Evolutionary conservation across 768 basidiomycete species (phyloP).

Genomic region (Krasilnikovozyma curviuscula): DNA sequence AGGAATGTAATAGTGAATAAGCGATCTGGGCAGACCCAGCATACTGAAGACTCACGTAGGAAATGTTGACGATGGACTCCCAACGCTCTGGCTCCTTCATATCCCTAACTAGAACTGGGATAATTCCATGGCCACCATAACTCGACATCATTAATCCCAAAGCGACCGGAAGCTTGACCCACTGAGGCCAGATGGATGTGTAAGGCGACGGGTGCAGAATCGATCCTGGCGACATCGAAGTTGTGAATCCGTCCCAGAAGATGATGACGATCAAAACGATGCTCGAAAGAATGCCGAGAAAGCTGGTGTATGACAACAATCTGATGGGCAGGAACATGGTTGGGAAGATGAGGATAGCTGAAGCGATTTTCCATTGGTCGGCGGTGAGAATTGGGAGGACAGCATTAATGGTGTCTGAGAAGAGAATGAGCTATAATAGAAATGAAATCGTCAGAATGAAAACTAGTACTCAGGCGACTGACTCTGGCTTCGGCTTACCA

Average conservation of each 20-base stretch:
- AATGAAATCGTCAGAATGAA: too few species aligned
- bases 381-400: slow-evolving; percentile 30
- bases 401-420: slow-evolving; percentile 53
- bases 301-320: slow-evolving; percentile 68
- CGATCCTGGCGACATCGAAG: slow-evolving; percentile 50
- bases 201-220: slow-evolving; percentile 51
- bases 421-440: slow-evolving; percentile 45
- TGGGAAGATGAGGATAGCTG: slow-evolving; percentile 44
- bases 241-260: slow-evolving; percentile 61
- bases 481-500: too few species aligned
- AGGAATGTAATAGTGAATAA: not conserved
- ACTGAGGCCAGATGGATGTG: slow-evolving; percentile 43
- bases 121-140: slow-evolving; percentile 5
- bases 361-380: not conserved
- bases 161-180: slow-evolving; percentile 48
- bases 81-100: slow-evolving; percentile 70
- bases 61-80: slow-evolving; percentile 23
- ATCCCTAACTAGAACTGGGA: slow-evolving; percentile 54
- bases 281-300: slow-evolving; percentile 54
- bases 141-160: slow-evolving; percentile 87
- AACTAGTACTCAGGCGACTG: too few species aligned
- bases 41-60: slow-evolving; percentile 41
- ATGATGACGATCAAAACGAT: slow-evolving; percentile 55
- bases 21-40: not conserved
- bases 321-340: slow-evolving; percentile 70